These are phyloP conservation scores for Heterobasidion irregulare DNA, from an alignment of 1,284 basidiomycete genomes.

Conservation along the genomic window DNA sequence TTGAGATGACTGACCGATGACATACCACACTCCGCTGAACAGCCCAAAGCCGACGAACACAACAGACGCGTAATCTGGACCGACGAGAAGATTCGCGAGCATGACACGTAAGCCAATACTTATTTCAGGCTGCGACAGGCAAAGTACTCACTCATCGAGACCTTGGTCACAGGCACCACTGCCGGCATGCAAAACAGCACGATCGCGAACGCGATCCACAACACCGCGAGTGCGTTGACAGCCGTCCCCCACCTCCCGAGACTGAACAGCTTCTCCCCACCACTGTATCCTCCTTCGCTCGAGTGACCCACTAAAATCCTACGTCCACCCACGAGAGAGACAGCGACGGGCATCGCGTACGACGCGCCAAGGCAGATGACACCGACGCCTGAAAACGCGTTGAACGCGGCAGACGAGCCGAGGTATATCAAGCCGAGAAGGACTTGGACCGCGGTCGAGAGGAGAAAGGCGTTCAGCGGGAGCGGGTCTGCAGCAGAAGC, in stretches of 20 bases:
- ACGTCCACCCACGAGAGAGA: conserved; percentile 32
- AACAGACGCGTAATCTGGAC: conserved; percentile 50
- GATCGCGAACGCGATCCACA: conserved; percentile 42
- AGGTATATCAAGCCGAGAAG: conserved; percentile 47
- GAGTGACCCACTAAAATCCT: conserved; percentile 22
- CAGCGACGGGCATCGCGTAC: conserved; percentile 42
- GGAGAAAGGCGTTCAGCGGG: conserved; percentile 48
- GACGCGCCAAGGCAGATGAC: conserved; percentile 48
- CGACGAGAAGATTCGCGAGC: too few species aligned
- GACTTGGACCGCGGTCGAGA: conserved; percentile 45
- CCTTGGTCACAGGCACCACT: conserved; percentile 35
- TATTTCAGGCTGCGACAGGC: background rate
- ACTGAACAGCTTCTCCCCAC: conserved; percentile 29
- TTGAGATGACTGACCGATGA: conserved; percentile 32
- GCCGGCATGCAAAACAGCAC: conserved; percentile 55
- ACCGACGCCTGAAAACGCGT: conserved; percentile 46
- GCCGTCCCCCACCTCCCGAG: conserved; percentile 31
- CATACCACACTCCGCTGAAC: conserved; percentile 50
- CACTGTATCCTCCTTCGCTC: background rate
- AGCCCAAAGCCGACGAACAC: conserved; percentile 52
- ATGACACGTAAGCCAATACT: too few species aligned
- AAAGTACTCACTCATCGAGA: conserved; percentile 36
- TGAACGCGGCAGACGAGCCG: conserved; percentile 47
- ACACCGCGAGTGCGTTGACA: conserved; percentile 35
- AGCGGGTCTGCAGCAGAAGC: conserved; percentile 23